Base-by-base conservation (phyloP, 805 yeast species). In the Hanseniaspora lachancei region DNA sequence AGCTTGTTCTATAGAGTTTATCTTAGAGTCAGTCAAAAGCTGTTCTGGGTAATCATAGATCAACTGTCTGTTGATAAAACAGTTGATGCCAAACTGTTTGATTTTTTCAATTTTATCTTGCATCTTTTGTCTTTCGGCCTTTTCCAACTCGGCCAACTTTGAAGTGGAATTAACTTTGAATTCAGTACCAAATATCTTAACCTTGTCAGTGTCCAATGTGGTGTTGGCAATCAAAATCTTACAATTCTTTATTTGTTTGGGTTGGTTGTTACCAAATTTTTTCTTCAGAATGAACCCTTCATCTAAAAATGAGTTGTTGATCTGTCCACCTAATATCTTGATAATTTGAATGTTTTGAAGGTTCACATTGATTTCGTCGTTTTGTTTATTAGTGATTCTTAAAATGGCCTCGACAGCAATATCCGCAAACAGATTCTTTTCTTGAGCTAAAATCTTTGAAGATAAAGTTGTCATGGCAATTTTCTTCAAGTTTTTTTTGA, bases 11-110 rank as follows among this genome's bases (percentile, higher is more conserved):
- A 93, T 88, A 23, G 96, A 82, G 70, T 87, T 89, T 63, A 93
- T 86, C 55, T 82, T 80, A 44, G 88, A 71, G 62, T 91, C 98
- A 6, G 95, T 78, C 65, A 93, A 86, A 62, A 93, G 76, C 71
- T 87, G 96, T 72, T 93, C 98, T 27, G 98, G 98, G 78, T 91
- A 93, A 73, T 93, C 97, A 72, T 93, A 93, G 66, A 93, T 93
- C 66, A 93, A 78, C 72, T 93, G 98, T 67, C 98, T 82, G 74
- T 93, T 93, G 62, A 93, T 89, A 68, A 93, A 93, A 63, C 91
- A 82, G 69, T 87, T 86, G 66, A 87, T 81, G 56, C 86, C 86
- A 68, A 87, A 95, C 61, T 82, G 82, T 67, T 88, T 80, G 69
- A 93, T 93, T 68, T 89, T 88, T 58, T 82, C 89, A 61, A 93